Evolutionary conservation across 192 early-diverging fungal genomes (phyloP), one percentile per base, ranked within the genome.

Genomic region (Mortierella claussenii): DNA sequence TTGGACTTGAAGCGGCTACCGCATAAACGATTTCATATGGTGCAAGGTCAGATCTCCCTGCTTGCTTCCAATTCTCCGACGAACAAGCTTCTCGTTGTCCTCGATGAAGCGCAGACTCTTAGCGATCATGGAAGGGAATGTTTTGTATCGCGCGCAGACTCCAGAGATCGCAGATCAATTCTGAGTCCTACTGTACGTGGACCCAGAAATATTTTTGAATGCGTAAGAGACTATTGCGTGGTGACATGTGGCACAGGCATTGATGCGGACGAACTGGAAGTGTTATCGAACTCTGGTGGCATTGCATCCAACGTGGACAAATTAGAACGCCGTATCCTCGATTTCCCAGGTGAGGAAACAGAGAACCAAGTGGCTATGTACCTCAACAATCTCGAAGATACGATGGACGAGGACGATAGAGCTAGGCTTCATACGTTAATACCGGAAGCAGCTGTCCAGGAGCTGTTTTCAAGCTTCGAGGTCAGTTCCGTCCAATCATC

Each of bases 281-380:
- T 70, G 15, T 34, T 74, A 45, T 10, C 23, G 17, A 52, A 48
- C 56, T 74, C 69, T 36, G 61, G 69, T 2, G 69, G 69, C 28
- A 65, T 65, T 74, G 60, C 4, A 59, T 24, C 17, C 17, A 59
- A 15, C 69, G 58, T 11, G 55, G 69, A 59, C 1, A 54, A 74
- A n/a, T n/a, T 74, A 13, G n/a, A 74, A 56, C 49, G 24, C 32
- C 55, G 56, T 34, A 74, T 70, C 42, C 40, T 70, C 6, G 60
- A 70, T 53, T 70, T 70, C 44, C 59, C 59, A 62, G 60, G 68
- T 60, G 61, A 60, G 54, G 62, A 74, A 65, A 65, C 69, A n/a
- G 61, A 23, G 49, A 56, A 54, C 23, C 70, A 74, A 60, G 70
- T 74, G 33, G 23, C 62, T 0, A 33, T 44, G 33, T 75, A 75